Conservation (phyloP, 108 stramenopile species). For the Cyclotella choctawhatcheeana region DNA sequence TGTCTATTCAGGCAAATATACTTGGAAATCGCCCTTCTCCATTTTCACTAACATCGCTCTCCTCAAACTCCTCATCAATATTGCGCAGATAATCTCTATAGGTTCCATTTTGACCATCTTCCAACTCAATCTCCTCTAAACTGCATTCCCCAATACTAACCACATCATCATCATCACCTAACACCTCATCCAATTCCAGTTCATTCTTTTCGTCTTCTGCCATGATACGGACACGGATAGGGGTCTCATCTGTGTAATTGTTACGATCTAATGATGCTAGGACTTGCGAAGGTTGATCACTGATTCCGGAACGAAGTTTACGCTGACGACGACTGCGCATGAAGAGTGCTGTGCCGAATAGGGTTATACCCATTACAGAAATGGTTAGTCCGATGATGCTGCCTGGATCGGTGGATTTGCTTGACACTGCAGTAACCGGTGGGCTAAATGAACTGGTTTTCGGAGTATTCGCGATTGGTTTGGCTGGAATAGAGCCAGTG, state of each 20-base stretch:
- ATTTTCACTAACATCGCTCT: not conserved
- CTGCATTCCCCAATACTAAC: constrained; percentile 28
- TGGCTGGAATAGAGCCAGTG: no score
- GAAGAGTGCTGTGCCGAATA: not conserved
- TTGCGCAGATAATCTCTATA: constrained; percentile 13
- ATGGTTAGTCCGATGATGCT: not conserved
- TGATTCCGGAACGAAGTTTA: not conserved
- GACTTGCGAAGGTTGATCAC: not conserved
- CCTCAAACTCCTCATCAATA: constrained; percentile 18
- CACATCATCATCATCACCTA: constrained; percentile 40
- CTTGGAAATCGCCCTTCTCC: not conserved
- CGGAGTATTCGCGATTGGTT: no score
- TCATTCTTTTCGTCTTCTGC: constrained; percentile 33
- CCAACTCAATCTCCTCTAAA: constrained; percentile 47
- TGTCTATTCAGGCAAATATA: not conserved
- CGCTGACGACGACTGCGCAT: constrained; percentile 6
- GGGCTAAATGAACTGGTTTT: no score
- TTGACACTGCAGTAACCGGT: not conserved
- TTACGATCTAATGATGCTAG: constrained; percentile 11
- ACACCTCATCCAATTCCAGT: constrained; percentile 24
- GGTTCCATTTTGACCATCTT: constrained; percentile 6
- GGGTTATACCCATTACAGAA: not conserved
- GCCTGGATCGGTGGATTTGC: not conserved
- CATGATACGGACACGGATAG: constrained; percentile 29
- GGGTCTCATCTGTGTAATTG: constrained; percentile 35